Evolutionary conservation across 208 protist species (phyloP).

Genomic region (Lotmaria passim): DNA sequence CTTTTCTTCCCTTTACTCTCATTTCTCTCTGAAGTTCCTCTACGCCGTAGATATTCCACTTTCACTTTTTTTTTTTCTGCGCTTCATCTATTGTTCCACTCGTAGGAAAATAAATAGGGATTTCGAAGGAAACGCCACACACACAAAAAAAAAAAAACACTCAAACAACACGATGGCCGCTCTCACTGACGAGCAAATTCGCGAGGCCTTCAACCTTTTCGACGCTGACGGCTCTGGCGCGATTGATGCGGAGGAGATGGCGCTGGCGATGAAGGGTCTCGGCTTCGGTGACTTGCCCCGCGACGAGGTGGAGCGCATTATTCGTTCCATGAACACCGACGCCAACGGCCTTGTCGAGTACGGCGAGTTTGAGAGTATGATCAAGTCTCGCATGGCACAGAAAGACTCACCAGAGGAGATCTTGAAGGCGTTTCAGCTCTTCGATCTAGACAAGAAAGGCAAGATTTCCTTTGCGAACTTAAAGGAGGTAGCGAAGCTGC

Average conservation of each 20-base stretch:
- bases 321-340: conserved; percentile 84
- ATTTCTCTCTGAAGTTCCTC: too few relatives aligned
- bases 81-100: too few relatives aligned
- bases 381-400: conserved; percentile 91
- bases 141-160: not conserved
- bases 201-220: conserved; percentile 98
- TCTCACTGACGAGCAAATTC: conserved; percentile 93
- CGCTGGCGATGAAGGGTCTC: conserved; percentile 95
- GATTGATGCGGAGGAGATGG: conserved; percentile 95
- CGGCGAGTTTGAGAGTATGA: conserved; percentile 90
- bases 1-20: too few relatives aligned
- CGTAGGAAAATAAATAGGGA: too few relatives aligned
- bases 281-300: conserved; percentile 94
- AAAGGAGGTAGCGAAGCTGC: conserved; percentile 94
- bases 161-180: conserved; percentile 66
- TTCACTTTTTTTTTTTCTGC: too few relatives aligned
- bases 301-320: conserved; percentile 94
- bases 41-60: too few relatives aligned
- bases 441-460: conserved; percentile 96
- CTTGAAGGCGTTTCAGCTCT: conserved; percentile 96
- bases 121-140: too few relatives aligned
- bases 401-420: conserved; percentile 96
- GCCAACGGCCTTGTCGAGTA: conserved; percentile 91
- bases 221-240: conserved; percentile 94
- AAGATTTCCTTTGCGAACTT: conserved; percentile 98